Percentiles rank a stretch among this genome's conserved stretches.
Evolutionary conservation across 345 rosid species (phyloP).

Genomic region (Eucalyptus pauciflora): DNA sequence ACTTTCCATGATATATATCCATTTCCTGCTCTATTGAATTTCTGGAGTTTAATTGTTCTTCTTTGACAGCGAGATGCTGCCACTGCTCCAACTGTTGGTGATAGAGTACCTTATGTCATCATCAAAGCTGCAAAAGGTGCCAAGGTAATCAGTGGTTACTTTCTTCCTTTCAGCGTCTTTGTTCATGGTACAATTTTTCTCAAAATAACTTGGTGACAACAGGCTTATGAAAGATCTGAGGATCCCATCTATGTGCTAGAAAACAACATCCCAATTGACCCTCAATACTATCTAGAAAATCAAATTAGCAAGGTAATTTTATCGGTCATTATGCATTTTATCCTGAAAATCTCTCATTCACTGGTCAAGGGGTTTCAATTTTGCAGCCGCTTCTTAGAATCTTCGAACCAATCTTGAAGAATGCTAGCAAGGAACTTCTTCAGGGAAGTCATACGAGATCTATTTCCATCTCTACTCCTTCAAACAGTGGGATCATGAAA

Average conservation of each 20-base stretch:
- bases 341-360: neutral
- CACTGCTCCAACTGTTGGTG: slow-evolving; percentile 98
- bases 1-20: neutral
- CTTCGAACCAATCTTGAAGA: slow-evolving; percentile 93
- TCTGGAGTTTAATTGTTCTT: neutral
- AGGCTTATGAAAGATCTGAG: slow-evolving; percentile 96
- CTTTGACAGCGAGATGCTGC: slow-evolving; percentile 87
- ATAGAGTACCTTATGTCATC: slow-evolving; percentile 93
- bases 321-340: neutral
- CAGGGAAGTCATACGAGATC: slow-evolving; percentile 92
- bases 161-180: neutral
- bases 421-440: slow-evolving; percentile 90
- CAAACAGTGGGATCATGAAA: slow-evolving; percentile 90
- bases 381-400: slow-evolving; percentile 90
- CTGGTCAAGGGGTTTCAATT: neutral
- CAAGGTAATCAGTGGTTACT: slow-evolving; percentile 38
- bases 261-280: slow-evolving; percentile 91
- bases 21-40: neutral
- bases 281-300: slow-evolving; percentile 86
- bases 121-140: slow-evolving; percentile 95
- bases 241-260: slow-evolving; percentile 92
- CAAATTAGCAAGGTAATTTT: slow-evolving; percentile 85
- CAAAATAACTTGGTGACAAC: neutral
- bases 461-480: slow-evolving; percentile 81
- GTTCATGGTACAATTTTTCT: neutral